A percentile compares a stretch with the other conserved stretches of the same genome.
Conservation (phyloP, 768 basidiomycete species). For the Trametes punicea region DNA sequence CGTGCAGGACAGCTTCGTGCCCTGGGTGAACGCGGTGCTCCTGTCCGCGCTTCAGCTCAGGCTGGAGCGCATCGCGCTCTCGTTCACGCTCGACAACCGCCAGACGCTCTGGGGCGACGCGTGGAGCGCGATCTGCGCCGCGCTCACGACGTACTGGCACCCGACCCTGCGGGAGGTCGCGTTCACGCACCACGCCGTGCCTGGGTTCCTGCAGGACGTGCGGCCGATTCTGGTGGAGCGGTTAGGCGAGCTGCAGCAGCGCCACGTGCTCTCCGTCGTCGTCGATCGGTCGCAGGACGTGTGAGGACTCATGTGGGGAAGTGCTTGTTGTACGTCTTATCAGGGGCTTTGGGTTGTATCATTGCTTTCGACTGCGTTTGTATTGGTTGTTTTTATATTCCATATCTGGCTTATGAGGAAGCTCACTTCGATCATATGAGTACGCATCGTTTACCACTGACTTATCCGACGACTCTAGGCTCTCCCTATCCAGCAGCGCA, state of each 20-base stretch:
- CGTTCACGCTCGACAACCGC: slow-evolving; percentile 7
- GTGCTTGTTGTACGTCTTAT: too few species aligned
- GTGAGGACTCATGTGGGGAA: too few species aligned
- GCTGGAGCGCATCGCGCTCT: neutral
- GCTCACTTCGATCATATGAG: too few species aligned
- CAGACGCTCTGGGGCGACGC: neutral
- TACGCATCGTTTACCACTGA: too few species aligned
- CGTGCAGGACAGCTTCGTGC: neutral
- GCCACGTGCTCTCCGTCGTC: slow-evolving; percentile 1
- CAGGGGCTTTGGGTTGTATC: too few species aligned
- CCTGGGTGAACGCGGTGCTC: slow-evolving; percentile 1
- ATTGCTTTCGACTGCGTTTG: neutral
- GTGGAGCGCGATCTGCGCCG: neutral
- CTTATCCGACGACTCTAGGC: too few species aligned
- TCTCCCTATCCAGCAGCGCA: too few species aligned
- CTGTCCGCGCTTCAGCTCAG: neutral
- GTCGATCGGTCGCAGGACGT: neutral
- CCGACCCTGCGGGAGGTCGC: slow-evolving; percentile 1
- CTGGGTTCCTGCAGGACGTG: neutral
- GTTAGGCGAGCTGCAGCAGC: neutral
- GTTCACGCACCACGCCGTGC: slow-evolving; percentile 5
- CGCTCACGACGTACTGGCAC: slow-evolving; percentile 2
- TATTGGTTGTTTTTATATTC: too few species aligned
- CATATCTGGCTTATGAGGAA: too few species aligned
- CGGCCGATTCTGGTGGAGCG: neutral